Evolutionary conservation across 208 protist genomes (phyloP), one percentile per base, ranked within the genome.

Genomic region (Acanthamoeba healyi): DNA sequence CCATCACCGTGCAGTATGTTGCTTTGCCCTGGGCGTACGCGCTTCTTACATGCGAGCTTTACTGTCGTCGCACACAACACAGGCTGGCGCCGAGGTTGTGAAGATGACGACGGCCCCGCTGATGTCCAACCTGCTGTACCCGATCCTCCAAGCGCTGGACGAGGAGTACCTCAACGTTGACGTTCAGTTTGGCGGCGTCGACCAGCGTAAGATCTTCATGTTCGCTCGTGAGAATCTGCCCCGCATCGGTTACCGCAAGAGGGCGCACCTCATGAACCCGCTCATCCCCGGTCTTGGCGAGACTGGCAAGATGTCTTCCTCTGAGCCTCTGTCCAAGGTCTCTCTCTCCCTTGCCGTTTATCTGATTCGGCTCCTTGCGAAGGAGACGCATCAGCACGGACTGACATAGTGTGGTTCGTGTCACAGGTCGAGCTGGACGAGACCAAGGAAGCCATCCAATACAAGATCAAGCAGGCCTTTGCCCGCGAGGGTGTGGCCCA

Each of bases 151-250:
- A 67, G 95, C 95, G 22, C 92, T 97, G 24, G 96, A 97, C 67
- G 96, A 97, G 90, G 70, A 97, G 87, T 97, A 97, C 95, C 94
- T 97, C 63, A 44, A 86, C 26, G 95, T 97, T 9, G 96, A 97
- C 63, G 82, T 89, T 4, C 96, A 97, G 51, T 97, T 97, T 94
- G 96, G 96, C 54, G 96, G 96, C 56, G 95, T 97, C n/a, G 96
- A 97, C 92, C 96, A 97, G 92, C 94, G 96, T 46, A 97, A 97
- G 95, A 97, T 97, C 82, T 97, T 97, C 87, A 96, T 94, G 44
- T 97, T 95, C 58, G 96, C 96, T 12, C 36, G 95, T 29, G 92
- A 96, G 61, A 94, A 97, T 86, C 51, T 97, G 49, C 96, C 96
- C 44, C 36, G 42, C 19, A 89, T 97, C 38, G 96, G 96, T 1